Conservation (phyloP, 202 grass and related monocot genomes). For the Miscanthus sacchariflorus region DNA sequence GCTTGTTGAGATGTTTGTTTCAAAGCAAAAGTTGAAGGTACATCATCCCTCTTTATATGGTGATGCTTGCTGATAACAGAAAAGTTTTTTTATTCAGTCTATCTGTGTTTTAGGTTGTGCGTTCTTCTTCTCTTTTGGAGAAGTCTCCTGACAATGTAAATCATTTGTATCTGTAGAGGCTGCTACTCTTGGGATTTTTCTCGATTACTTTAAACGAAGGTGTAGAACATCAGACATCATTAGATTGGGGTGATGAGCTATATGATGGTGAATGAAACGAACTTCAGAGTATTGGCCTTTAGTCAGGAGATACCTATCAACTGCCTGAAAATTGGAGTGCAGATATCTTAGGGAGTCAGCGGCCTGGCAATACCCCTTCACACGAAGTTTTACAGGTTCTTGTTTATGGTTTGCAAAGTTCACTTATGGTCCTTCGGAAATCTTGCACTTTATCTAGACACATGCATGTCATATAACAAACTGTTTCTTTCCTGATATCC, state of each 20-base stretch:
- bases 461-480: constrained; percentile 1
- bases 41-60: background rate
- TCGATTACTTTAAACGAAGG: constrained; percentile 59
- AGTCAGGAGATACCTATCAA: constrained; percentile 54
- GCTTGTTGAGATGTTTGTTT: constrained; percentile 82
- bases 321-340: constrained; percentile 52
- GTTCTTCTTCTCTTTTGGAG: background rate
- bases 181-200: constrained; percentile 67
- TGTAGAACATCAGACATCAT: constrained; percentile 32
- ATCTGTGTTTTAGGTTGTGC: constrained; percentile 28
- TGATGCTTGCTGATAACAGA: constrained; percentile 26
- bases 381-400: constrained; percentile 75
- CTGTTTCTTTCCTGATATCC: constrained; percentile 18
- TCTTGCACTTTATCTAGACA: background rate
- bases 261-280: constrained; percentile 70
- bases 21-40: constrained; percentile 90
- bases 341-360: constrained; percentile 37
- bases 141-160: constrained; percentile 20
- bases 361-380: constrained; percentile 32
- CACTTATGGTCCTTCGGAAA: background rate
- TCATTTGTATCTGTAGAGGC: constrained; percentile 60
- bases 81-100: background rate
- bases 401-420: constrained; percentile 7
- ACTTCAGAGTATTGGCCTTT: constrained; percentile 65
- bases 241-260: constrained; percentile 67